These are phyloP conservation scores for Saccharomycopsis fibuligera DNA, from an alignment of 805 yeast genomes.

Conservation along the genomic window DNA sequence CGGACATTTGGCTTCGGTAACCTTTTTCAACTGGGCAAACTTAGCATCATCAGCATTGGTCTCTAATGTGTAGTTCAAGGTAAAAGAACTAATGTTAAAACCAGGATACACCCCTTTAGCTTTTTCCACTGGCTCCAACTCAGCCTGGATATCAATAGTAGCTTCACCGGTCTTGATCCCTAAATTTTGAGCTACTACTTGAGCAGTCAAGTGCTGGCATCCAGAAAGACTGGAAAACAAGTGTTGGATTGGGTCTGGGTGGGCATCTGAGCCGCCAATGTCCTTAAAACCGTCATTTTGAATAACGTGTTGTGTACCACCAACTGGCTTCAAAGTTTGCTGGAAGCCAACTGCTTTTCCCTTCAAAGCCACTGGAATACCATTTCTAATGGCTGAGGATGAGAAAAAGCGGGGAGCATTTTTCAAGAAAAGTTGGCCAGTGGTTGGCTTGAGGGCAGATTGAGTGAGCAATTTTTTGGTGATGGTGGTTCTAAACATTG, in stretches of 20 bases:
- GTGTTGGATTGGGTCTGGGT: background rate
- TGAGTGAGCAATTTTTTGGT: too few relatives aligned
- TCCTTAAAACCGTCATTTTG: background rate
- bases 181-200: background rate
- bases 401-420: background rate
- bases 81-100: background rate
- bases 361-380: background rate
- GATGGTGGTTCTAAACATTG: too few relatives aligned
- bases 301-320: background rate
- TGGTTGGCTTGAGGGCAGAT: too few relatives aligned
- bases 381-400: background rate
- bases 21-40: background rate
- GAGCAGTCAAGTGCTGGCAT: background rate
- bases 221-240: background rate
- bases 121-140: background rate
- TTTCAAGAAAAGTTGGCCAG: too few relatives aligned
- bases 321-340: background rate
- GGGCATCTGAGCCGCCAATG: background rate
- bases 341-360: background rate
- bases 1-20: background rate
- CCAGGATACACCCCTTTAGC: background rate
- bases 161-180: background rate
- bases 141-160: background rate
- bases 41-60: background rate
- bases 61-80: too few relatives aligned